A percentile compares a stretch with the other conserved stretches of the same genome.
Evolutionary conservation across 139 green algal species (phyloP).

Genomic region (Coelastrella sp.): DNA sequence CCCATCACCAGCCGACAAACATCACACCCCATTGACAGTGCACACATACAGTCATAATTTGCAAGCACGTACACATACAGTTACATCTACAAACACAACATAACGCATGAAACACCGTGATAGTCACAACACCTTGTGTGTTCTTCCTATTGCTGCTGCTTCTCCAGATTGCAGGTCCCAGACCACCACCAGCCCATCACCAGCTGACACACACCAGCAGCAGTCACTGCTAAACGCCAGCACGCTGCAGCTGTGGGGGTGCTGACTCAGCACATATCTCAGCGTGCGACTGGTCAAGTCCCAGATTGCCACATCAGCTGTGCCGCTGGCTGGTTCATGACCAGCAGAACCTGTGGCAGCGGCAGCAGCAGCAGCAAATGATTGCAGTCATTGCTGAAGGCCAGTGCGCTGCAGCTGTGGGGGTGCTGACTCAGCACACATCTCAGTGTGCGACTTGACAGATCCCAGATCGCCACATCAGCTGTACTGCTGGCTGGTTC

Average conservation of each 20-base stretch:
- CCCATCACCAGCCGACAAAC: not conserved
- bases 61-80: too few species aligned
- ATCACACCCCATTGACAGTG: not conserved
- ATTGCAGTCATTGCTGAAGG: not conserved
- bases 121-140: conserved; percentile 23
- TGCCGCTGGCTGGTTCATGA: conserved; percentile 8
- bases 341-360: not conserved
- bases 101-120: not conserved
- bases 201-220: conserved; percentile 56
- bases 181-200: conserved; percentile 57
- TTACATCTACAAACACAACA: not conserved
- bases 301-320: conserved; percentile 37
- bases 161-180: conserved; percentile 59
- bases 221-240: conserved; percentile 65
- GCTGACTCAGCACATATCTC: conserved; percentile 50
- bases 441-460: not conserved
- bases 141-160: conserved; percentile 42
- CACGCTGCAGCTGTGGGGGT: conserved; percentile 39
- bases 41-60: not conserved
- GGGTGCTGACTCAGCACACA: conserved; percentile 54
- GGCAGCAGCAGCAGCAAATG: not conserved
- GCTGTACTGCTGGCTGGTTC: not conserved
- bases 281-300: not conserved
- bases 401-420: conserved; percentile 43
- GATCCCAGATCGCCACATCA: conserved; percentile 39